These are phyloP conservation scores for Fragilaria crotonensis DNA, from an alignment of 108 stramenopile species.

Conservation along the genomic window DNA sequence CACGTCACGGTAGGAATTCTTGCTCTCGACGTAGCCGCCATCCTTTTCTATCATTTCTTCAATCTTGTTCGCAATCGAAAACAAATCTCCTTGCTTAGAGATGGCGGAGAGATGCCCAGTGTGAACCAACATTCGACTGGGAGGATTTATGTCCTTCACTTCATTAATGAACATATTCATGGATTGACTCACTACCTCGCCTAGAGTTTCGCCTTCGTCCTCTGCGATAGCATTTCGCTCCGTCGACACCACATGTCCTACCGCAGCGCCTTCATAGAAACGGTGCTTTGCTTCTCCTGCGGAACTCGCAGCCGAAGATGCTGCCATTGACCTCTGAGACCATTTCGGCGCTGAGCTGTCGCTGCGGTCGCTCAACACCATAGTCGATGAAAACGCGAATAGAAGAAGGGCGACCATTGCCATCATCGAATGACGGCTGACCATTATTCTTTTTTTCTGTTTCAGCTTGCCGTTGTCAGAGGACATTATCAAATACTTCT, in stretches of 20 bases:
- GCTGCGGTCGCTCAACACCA: no score
- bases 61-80: background rate
- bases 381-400: no score
- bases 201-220: conserved; percentile 21
- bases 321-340: no score
- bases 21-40: background rate
- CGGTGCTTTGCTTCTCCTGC: no score
- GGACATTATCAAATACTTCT: no score
- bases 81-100: background rate
- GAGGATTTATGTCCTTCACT: conserved; percentile 6
- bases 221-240: conserved; percentile 15
- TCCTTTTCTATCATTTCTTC: background rate
- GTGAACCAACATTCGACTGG: conserved; percentile 12
- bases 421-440: no score
- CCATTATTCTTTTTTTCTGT: no score
- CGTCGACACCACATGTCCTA: conserved; percentile 24
- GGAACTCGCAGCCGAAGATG: no score
- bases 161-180: conserved; percentile 10
- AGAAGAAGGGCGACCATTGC: no score
- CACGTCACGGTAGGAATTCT: background rate
- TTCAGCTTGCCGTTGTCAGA: no score
- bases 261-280: conserved; percentile 22
- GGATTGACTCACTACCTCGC: conserved; percentile 8
- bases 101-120: background rate
- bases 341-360: no score